phyloP scores from a whole-genome alignment of 2,329 filamentous ascomycete genomes.

The Trematosphaeria pertusa region DNA sequence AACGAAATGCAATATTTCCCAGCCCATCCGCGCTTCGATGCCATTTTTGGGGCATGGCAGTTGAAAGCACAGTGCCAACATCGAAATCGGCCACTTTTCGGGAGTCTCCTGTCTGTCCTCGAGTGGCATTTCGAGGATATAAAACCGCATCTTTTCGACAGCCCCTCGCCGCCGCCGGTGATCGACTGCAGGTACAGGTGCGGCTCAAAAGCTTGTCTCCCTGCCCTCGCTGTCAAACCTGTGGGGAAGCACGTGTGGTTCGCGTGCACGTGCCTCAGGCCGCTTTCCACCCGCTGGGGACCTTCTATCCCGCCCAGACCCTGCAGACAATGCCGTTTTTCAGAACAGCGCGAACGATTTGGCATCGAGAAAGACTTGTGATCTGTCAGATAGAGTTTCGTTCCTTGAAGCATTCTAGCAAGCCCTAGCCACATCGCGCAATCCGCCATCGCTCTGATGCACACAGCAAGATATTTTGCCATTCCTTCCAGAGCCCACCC shows the following conservation, averaged over 20 bases:
- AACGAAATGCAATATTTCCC: constrained; percentile 13
- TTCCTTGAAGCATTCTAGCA: no score
- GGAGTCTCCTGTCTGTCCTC: constrained; percentile 28
- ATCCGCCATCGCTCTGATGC: no score
- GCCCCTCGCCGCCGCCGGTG: constrained; percentile 35
- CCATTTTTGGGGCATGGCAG: neutral
- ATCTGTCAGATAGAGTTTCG: no score
- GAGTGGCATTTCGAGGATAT: constrained; percentile 15
- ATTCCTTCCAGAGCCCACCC: neutral
- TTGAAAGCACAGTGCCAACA: neutral
- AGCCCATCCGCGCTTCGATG: constrained; percentile 2
- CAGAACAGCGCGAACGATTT: no score
- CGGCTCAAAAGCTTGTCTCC: constrained; percentile 43
- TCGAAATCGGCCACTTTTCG: constrained; percentile 32
- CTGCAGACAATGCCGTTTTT: no score
- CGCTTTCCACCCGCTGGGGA: no score
- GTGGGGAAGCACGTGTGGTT: constrained; percentile 33
- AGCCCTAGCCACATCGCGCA: no score
- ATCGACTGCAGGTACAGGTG: constrained; percentile 46
- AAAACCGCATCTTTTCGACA: constrained; percentile 19
- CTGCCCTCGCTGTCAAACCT: constrained; percentile 29
- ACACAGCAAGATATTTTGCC: no score
- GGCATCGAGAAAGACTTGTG: no score
- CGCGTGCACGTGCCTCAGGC: constrained; percentile 17
- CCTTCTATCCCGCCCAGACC: no score